Evolutionary conservation across 768 basidiomycete genomes (phyloP), one percentile per base, ranked within the genome.

Genomic region (Trametes cubensis): DNA sequence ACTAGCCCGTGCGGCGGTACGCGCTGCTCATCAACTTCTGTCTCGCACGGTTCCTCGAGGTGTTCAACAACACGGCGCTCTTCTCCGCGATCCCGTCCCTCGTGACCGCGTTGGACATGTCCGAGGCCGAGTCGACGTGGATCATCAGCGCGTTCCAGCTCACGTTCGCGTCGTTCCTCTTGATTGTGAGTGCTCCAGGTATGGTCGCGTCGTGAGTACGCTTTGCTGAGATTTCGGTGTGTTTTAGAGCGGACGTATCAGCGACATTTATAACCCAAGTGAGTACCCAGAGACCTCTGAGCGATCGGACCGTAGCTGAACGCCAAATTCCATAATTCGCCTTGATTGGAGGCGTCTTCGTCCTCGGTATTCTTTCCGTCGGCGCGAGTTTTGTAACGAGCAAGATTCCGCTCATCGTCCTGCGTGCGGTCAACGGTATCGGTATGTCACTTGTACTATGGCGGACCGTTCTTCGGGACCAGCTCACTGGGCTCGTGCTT

Each of bases 1-100:
- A 67, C 65, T 75, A 70, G 60, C 65, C 58, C 56, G 64, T 55
- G 44, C 69, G 69, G 55, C 75, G 72, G 40, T 73, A 66, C 45
- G 26, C 67, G 20, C 73, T 77, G 39, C 73, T 77, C 21, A 28
- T 69, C 59, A 64, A 75, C 45, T 75, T 77, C 66, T 76, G 74
- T 52, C 69, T 73, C 38, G 74, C 75, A 5, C 76, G 76, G 62
- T 77, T 77, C 65, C 69, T 76, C 48, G 77, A 78, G 54, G 68
- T 73, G 21, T 70, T 76, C 69, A 76, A 74, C 68, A 73, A 71
- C 67, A 75, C 73, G 3, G 68, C 74, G 11, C 69, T 75, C n/a
- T 73, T 72, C 68, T 71, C 72, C 8, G 73, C 74, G 53, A 71
- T 75, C 52, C 74, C 74, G 30, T 51, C 68, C 38, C 68, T 75